Conservation (phyloP, 176 grass and related monocot species). For the Aegilops bicornis region DNA sequence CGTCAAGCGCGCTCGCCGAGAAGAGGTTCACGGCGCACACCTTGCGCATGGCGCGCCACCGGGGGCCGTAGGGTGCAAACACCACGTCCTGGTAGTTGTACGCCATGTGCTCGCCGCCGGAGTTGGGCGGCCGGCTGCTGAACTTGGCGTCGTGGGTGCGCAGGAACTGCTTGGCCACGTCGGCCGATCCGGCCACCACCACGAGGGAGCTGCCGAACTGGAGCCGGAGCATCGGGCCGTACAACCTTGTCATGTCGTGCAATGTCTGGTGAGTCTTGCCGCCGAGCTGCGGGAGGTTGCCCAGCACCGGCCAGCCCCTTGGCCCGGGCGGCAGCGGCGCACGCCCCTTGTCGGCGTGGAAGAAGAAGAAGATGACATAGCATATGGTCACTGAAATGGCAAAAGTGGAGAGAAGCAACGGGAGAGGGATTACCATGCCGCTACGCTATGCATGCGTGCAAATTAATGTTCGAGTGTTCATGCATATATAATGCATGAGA, state of each 20-base stretch:
- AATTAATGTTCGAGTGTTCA: neutral
- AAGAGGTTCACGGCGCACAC: slow-evolving; percentile 65
- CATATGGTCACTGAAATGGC: neutral
- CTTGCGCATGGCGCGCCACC: slow-evolving; percentile 72
- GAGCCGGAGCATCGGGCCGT: slow-evolving; percentile 64
- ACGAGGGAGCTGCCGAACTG: slow-evolving; percentile 53
- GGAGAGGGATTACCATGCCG: neutral
- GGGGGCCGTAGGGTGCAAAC: slow-evolving; percentile 63
- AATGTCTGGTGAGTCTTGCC: slow-evolving; percentile 59
- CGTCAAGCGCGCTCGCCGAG: slow-evolving; percentile 52
- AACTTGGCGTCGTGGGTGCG: slow-evolving; percentile 68
- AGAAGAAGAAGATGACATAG: neutral
- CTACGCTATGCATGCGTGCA: neutral
- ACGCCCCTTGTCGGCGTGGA: neutral
- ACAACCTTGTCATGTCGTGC: slow-evolving; percentile 38
- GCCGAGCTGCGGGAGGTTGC: slow-evolving; percentile 73
- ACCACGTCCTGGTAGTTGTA: slow-evolving; percentile 91
- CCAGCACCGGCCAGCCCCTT: slow-evolving; percentile 69
- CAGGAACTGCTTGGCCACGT: slow-evolving; percentile 56
- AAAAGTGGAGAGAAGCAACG: neutral
- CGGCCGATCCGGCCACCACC: slow-evolving; percentile 54
- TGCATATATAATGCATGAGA: neutral
- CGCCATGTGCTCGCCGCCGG: slow-evolving; percentile 65
- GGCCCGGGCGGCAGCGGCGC: slow-evolving; percentile 53
- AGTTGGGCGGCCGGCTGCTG: slow-evolving; percentile 59